These are phyloP conservation scores for maize (Zea mays) DNA, from an alignment of 176 grass and related monocot genomes.

Conservation along the genomic window Zm-B73-REFERENCE-NAM-5.0 NC_050100.1:188656001-188656500, in stretches of 20 bases:
- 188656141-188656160: constrained; percentile 6
- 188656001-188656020: constrained; percentile 35
- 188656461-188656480: too few relatives aligned
- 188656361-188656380: too few relatives aligned
- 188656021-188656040: constrained; percentile 18
- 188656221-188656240: neutral
- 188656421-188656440: too few relatives aligned
- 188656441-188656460: too few relatives aligned
- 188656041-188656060: constrained; percentile 81
- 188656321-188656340: too few relatives aligned
- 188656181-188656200: constrained; percentile 16
- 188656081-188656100: constrained; percentile 82
- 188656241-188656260: neutral
- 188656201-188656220: neutral
- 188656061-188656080: constrained; percentile 86
- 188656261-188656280: too few relatives aligned
- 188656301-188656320: too few relatives aligned
- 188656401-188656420: too few relatives aligned
- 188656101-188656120: constrained; percentile 57
- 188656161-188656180: neutral
- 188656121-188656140: constrained; percentile 14
- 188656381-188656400: too few relatives aligned
- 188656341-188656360: too few relatives aligned
- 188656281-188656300: too few relatives aligned
- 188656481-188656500: too few relatives aligned